Percentiles rank a stretch among this genome's conserved stretches.
Conservation (phyloP, 1,139 yeast genomes). For the Blastobotrys aristatus region DNA sequence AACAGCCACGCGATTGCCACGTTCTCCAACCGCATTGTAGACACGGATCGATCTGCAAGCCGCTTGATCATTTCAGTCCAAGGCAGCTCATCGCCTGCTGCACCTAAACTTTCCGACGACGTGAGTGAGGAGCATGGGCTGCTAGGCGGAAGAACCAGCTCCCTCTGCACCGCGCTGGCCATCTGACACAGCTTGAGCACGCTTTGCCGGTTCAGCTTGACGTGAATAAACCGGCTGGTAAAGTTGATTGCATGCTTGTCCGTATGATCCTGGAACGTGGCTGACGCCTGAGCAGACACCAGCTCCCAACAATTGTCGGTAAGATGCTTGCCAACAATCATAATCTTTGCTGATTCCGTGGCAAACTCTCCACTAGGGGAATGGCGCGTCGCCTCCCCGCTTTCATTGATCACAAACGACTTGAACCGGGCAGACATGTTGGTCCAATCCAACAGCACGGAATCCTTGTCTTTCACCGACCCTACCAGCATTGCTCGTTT, state of each 20-base stretch:
- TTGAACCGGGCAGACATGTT: conserved; percentile 10
- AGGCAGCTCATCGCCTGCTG: background rate
- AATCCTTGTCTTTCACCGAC: conserved; percentile 1
- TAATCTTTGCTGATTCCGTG: conserved; percentile 3
- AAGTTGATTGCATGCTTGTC: conserved; percentile 9
- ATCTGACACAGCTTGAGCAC: conserved; percentile 6
- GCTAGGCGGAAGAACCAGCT: background rate
- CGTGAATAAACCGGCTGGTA: conserved; percentile 10
- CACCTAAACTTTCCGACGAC: background rate
- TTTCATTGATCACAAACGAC: conserved; percentile 12
- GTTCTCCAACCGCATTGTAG: conserved; percentile 59
- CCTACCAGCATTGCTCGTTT: conserved; percentile 8
- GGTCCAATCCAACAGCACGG: conserved; percentile 9
- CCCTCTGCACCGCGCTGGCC: background rate
- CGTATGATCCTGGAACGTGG: conserved; percentile 10
- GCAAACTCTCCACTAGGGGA: conserved; percentile 9
- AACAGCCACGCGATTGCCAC: conserved; percentile 77
- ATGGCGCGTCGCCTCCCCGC: background rate
- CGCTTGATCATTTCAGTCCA: conserved; percentile 10
- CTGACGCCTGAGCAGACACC: conserved; percentile 10
- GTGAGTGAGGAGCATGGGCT: background rate
- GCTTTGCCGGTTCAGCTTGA: conserved; percentile 8
- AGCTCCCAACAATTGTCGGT: background rate
- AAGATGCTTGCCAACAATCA: conserved; percentile 9
- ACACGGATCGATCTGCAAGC: conserved; percentile 32